phyloP scores from a whole-genome alignment of 495 filamentous ascomycete species.

The Neurospora discreta region DNA sequence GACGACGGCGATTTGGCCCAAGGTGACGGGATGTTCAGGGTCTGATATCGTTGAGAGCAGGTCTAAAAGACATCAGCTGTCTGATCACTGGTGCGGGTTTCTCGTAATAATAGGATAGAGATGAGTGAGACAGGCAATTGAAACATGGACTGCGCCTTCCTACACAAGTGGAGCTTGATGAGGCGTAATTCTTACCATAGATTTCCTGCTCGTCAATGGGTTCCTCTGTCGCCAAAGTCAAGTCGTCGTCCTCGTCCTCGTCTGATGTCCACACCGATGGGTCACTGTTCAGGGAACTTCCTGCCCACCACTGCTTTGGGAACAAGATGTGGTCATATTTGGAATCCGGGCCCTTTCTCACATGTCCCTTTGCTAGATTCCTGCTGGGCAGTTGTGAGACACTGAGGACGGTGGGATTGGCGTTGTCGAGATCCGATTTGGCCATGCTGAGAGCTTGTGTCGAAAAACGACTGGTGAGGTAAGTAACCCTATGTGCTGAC shows the following conservation, averaged over 20 bases:
- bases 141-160: background rate
- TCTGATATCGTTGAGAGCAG: conserved; percentile 89
- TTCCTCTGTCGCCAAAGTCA: conserved; percentile 54
- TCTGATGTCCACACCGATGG: conserved; percentile 21
- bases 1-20: conserved; percentile 86
- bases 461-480: background rate
- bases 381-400: conserved; percentile 82
- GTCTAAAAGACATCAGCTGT: conserved; percentile 49
- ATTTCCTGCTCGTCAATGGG: conserved; percentile 95
- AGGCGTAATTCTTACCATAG: conserved; percentile 51
- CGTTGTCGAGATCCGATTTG: conserved; percentile 53
- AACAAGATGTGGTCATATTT: conserved; percentile 27
- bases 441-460: conserved; percentile 10
- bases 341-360: conserved; percentile 19
- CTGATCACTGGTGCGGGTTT: conserved; percentile 8
- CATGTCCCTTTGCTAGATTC: conserved; percentile 22
- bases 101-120: conserved; percentile 7
- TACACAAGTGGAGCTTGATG: background rate
- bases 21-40: conserved; percentile 87
- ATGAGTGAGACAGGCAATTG: background rate
- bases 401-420: conserved; percentile 88
- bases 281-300: background rate
- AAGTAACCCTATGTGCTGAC: background rate
- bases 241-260: conserved; percentile 37
- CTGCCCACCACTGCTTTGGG: conserved; percentile 20